Base-by-base conservation (phyloP, 2,329 filamentous ascomycete genomes). In the Hypoxylon sp. region DNA sequence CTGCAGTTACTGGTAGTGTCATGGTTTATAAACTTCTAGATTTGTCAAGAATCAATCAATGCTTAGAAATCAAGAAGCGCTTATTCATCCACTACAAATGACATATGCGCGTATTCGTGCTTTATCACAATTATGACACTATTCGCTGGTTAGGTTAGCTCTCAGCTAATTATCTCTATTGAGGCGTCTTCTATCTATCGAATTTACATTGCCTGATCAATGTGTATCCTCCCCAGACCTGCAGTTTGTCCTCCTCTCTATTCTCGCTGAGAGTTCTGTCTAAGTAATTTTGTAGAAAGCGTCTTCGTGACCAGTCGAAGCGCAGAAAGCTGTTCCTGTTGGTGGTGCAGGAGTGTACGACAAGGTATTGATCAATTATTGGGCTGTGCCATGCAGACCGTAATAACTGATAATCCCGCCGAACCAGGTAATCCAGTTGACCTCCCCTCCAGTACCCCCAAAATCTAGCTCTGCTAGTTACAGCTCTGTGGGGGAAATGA, bases 211-310 rank as follows among this genome's bases (percentile, higher is more conserved):
- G 67, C 63, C 52, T 51, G 55, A 59, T 59, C 58, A 37, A 57
- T 59, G 61, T 69, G 63, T 71, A 67, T 60, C 69, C 53, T 62
- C 66, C 66, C 69, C 66, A 65, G 60, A 59, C 48, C 29, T 66
- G 63, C 60, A 39, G 6, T 24, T 62, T 35, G 19, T 59, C 53
- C 52, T 59, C 61, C 44, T n/a, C 66, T 69, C 62, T 71, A 69
- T 71, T 51, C 66, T 69, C 67, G 54, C 66, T 66, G 69, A 61
- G 69, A 71, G 69, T 50, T 47, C 65, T 64, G 17, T 73, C 69
- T 71, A 70, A 17, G 48, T 50, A n/a, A 24, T 64, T 3, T 24
- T 57, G 50, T 62, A 55, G 6, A 59, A 19, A 24, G 48, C 59
- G 46, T 47, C 60, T 63, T 66, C 71, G 66, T 73, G 52, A 11